Conservation (phyloP, 108 stramenopile genomes). For the Pseudonitzschia delicatissima region DNA sequence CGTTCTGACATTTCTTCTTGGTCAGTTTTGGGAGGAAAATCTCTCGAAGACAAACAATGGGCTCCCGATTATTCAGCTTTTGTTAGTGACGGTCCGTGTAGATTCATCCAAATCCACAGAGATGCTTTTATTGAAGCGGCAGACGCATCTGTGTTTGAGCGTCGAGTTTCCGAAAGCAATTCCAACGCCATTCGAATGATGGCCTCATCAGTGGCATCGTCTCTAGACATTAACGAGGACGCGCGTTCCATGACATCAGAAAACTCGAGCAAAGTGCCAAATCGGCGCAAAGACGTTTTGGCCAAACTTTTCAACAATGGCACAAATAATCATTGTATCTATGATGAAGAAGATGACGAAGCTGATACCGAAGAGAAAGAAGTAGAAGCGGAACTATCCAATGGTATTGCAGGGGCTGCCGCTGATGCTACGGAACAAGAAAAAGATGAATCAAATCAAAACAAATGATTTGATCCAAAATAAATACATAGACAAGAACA, state of each 20-base stretch:
- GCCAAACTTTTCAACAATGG: background rate
- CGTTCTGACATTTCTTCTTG: conserved; percentile 82
- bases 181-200: too few species aligned
- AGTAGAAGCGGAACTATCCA: too few species aligned
- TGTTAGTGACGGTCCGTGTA: conserved; percentile 69
- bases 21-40: conserved; percentile 75
- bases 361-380: background rate
- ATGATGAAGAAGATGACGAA: background rate
- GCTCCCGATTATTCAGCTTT: conserved; percentile 83
- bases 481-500: too few species aligned
- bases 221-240: background rate
- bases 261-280: background rate
- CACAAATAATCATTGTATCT: conserved; percentile 2
- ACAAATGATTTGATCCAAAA: too few species aligned
- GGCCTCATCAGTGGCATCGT: background rate
- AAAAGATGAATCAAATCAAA: too few species aligned
- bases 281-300: conserved; percentile 2
- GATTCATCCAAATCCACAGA: conserved; percentile 60
- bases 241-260: background rate
- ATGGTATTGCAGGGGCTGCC: too few species aligned
- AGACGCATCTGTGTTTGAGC: conserved; percentile 73
- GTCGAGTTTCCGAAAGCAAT: conserved; percentile 3
- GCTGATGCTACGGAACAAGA: too few species aligned
- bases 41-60: conserved; percentile 57
- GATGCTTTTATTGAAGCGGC: conserved; percentile 58